Evolutionary conservation across 202 grass and related monocot genomes (phyloP).

Genomic region (Saccharum hybrid): DNA sequence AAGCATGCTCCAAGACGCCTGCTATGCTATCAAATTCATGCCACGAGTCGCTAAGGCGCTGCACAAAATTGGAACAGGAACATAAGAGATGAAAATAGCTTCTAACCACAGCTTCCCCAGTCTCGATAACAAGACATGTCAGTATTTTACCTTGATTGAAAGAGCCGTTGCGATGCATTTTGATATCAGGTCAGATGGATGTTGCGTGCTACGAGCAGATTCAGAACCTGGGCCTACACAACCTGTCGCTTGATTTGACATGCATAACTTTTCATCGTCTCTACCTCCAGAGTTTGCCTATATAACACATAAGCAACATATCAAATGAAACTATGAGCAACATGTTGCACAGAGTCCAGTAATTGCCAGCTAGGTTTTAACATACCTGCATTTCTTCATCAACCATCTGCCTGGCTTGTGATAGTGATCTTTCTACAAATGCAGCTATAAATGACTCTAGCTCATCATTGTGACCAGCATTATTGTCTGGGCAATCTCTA

Average conservation of each 20-base stretch:
- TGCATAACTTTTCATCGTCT: conserved; percentile 28
- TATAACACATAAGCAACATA: conserved; percentile 1
- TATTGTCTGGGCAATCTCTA: conserved; percentile 36
- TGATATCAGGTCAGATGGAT: conserved; percentile 49
- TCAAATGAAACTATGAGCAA: conserved; percentile 16
- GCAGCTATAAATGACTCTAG: conserved; percentile 45
- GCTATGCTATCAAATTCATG: conserved; percentile 48
- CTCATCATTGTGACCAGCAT: conserved; percentile 19
- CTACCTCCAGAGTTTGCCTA: conserved; percentile 32
- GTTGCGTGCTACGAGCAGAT: not conserved
- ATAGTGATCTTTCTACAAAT: conserved; percentile 54
- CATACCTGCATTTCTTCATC: conserved; percentile 51
- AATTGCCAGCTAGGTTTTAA: conserved; percentile 22
- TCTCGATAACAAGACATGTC: not conserved
- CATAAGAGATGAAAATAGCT: not conserved
- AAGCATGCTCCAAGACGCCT: conserved; percentile 58
- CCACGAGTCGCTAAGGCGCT: conserved; percentile 50
- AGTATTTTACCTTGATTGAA: conserved; percentile 63
- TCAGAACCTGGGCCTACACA: conserved; percentile 5
- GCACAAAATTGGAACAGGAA: conserved; percentile 30
- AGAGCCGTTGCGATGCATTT: conserved; percentile 56
- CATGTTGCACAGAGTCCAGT: not conserved
- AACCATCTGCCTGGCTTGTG: conserved; percentile 59
- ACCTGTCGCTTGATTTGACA: conserved; percentile 25
- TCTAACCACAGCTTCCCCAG: conserved; percentile 1